Evolutionary conservation across 768 basidiomycete genomes (phyloP), one percentile per base, ranked within the genome.

Genomic region (Lenzites betulinus): DNA sequence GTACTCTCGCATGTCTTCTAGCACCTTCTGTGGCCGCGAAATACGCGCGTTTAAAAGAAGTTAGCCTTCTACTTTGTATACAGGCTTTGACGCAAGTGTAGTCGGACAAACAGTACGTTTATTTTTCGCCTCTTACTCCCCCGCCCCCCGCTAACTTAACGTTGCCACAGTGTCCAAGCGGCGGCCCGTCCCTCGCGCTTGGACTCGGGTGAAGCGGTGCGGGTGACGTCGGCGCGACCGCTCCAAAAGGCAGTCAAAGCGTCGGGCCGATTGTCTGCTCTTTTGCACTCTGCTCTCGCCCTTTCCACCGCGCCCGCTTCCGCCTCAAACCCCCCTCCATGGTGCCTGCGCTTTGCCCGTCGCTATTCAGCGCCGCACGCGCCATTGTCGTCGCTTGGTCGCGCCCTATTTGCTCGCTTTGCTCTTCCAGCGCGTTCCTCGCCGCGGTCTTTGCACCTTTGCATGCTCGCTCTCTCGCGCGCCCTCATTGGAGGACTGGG

Each of bases 141-240:
- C 22, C 6, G n/a, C n/a, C 16, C 41, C 49, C 16, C n/a, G 7
- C 28, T 23, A 28, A 23, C 42, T 47, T 15, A 7, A 39, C 44
- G 8, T 35, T 22, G 23, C 20, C 25, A 7, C 28, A 18, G 39
- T 23, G 18, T 20, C n/a, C 38, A 18, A 36, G 13, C 16, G 7
- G n/a, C 48, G 22, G 38, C 38, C 38, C 18, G n/a, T n/a, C n/a
- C n/a, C n/a, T n/a, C 38, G 38, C 56, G 47, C 56, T 50, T 49
- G 39, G 39, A 9, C 48, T 33, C 39, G 38, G 38, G 48, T 43
- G 47, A 58, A 48, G 51, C 33, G 35, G n/a, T 36, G 48, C 56
- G 56, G 56, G 56, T 51, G 56, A 58, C 49, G 48, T 33, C 22
- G 56, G 25, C 28, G 48, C 23, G 48, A 47, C 28, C 30, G 5